A percentile compares a stretch with the other conserved stretches of the same genome.
Conservation (phyloP, 768 basidiomycete genomes). For the Rhodosporidiobolus sp. region DNA sequence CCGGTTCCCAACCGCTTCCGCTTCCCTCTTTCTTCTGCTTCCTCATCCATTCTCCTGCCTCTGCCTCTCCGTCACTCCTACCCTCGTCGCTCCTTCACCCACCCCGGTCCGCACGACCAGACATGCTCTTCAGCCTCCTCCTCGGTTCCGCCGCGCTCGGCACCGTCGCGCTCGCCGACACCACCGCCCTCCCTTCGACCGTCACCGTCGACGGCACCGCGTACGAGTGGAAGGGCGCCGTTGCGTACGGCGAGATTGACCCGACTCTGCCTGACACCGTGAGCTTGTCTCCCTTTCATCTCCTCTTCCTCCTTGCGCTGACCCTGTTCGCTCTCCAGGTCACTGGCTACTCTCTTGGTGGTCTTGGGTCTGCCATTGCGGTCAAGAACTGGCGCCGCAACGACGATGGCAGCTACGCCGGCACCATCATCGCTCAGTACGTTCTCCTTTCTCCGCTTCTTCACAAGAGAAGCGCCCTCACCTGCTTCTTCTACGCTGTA, state of each 20-base stretch:
- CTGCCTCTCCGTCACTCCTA: neutral
- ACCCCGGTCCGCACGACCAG: neutral
- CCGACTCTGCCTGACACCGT: neutral
- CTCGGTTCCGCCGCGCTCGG: neutral
- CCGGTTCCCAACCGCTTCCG: no score
- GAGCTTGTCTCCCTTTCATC: no score
- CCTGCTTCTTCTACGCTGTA: no score
- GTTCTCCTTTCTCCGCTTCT: no score
- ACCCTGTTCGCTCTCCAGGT: no score
- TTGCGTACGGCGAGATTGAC: neutral
- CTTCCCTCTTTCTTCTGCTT: no score
- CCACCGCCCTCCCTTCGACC: neutral
- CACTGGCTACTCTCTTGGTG: neutral
- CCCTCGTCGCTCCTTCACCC: neutral
- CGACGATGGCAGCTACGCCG: neutral
- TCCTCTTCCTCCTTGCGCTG: no score
- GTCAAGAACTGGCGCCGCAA: conserved; percentile 1
- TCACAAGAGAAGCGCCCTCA: no score
- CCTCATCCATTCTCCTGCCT: neutral
- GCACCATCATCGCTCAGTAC: conserved; percentile 2
- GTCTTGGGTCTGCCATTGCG: neutral
- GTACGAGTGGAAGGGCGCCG: neutral
- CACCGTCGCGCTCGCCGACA: neutral
- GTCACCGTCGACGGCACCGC: neutral
- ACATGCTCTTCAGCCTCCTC: neutral